Evolutionary conservation across 75 land plant genomes (phyloP).

Genomic region (Pinus albicaulis): DNA sequence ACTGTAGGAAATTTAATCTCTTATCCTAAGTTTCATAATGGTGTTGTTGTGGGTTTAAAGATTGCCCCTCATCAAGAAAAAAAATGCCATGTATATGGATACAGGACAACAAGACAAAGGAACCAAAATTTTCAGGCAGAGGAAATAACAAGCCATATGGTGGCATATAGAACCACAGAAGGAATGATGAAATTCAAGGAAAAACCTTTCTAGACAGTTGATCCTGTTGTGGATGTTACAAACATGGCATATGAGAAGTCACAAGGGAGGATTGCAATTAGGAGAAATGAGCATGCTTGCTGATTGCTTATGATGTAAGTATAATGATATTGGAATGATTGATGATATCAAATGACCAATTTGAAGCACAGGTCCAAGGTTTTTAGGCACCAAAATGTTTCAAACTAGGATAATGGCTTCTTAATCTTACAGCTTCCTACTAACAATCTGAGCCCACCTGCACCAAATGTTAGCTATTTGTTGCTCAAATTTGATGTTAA

Average conservation of each 20-base stretch:
- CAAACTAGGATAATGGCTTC: not conserved
- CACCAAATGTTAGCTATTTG: conserved; percentile 87
- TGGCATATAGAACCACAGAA: no score
- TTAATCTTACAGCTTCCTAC: conserved; percentile 73
- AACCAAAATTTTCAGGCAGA: no score
- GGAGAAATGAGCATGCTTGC: conserved; percentile 99
- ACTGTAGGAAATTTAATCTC: conserved; percentile 77
- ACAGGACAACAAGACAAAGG: no score
- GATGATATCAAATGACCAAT: conserved; percentile 98
- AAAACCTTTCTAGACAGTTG: no score
- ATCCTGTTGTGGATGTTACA: no score
- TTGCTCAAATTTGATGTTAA: conserved; percentile 69
- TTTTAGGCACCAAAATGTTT: not conserved
- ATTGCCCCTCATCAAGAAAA: conserved; percentile 84
- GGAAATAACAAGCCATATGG: no score
- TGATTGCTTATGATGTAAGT: conserved; percentile 99
- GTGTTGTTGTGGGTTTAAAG: conserved; percentile 93
- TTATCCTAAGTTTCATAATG: conserved; percentile 99
- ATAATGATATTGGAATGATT: conserved; percentile 90
- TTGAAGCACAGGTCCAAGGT: conserved; percentile 76
- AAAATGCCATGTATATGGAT: no score
- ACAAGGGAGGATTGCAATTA: conserved; percentile 67
- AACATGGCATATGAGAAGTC: not conserved
- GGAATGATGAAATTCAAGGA: no score
- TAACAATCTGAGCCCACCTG: conserved; percentile 72